Evolutionary conservation across 495 filamentous ascomycete genomes (phyloP).

Genomic region (Saxophila tyrrhenica): DNA sequence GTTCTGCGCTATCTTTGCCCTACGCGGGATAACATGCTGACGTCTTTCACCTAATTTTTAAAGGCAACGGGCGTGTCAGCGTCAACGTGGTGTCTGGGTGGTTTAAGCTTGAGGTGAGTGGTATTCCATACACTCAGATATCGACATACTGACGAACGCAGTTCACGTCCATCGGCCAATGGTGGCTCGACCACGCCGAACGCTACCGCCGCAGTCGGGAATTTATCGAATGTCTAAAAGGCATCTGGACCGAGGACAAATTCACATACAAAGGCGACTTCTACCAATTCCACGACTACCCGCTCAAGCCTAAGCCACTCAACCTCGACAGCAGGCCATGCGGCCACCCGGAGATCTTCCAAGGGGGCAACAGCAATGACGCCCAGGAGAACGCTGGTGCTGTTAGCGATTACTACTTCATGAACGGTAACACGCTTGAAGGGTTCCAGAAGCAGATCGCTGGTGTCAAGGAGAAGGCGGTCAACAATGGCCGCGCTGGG

Average conservation of each 20-base stretch:
- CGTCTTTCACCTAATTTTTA: no score
- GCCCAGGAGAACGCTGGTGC: constrained; percentile 34
- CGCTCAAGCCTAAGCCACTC: constrained; percentile 36
- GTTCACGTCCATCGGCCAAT: constrained; percentile 40
- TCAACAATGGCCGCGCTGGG: constrained; percentile 27
- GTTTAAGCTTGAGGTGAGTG: constrained; percentile 35
- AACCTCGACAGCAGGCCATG: constrained; percentile 25
- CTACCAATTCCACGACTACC: constrained; percentile 40
- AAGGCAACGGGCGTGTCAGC: constrained; percentile 35
- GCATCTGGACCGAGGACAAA: constrained; percentile 37
- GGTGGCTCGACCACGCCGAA: constrained; percentile 42
- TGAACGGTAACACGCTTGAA: constrained; percentile 41
- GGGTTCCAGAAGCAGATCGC: constrained; percentile 37
- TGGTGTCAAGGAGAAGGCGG: constrained; percentile 34
- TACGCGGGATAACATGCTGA: no score
- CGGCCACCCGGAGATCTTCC: constrained; percentile 36
- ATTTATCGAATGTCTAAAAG: constrained; percentile 37
- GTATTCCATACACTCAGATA: background rate
- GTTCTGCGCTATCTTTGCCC: no score
- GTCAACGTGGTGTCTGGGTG: constrained; percentile 41
- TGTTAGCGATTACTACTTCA: constrained; percentile 40
- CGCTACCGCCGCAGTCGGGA: constrained; percentile 37
- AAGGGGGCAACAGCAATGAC: constrained; percentile 39
- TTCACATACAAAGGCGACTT: constrained; percentile 39
- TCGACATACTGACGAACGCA: background rate